Base-by-base conservation (phyloP, 331 rosid genomes). In the Rhamnella rubrinervis region DNA sequence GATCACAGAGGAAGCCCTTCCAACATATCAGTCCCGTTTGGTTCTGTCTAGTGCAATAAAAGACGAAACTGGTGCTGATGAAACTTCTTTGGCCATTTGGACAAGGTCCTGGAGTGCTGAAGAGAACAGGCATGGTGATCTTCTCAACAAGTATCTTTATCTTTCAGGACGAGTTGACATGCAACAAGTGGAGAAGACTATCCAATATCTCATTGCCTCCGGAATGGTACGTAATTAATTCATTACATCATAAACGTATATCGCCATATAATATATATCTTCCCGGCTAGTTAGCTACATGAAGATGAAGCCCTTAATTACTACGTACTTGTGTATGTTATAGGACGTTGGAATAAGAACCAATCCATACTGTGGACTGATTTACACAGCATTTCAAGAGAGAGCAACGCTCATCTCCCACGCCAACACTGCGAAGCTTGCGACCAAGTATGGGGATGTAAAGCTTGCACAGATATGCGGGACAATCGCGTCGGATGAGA, bases 131-230 rank as follows among this genome's bases (percentile, higher is more conserved):
- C 72, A 68, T 16, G 72, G 72, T 6, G 72, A 68, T 17, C 72
- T 68, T 21, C 72, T 68, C 39, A 68, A 55, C 55, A 55, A 41
- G 53, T 68, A 68, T 8, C 72, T 68, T 39, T 68, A 53, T 16
- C 72, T 68, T 18, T 68, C 72, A 18, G 72, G 63, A 8, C 63
- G 72, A 40, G 72, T 68, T 14, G 72, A 68, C 72, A 68, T 68
- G 64, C 38, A 57, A 8, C 63, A 40, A 57, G 63, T 68, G 1
- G 72, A 68, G 72, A 57, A 19, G 10, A 68, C 72, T 7, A 16
- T 68, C 25, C 72, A 68, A 17, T 41, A 41, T 18, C 63, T 68
- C 53, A 68, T 68, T 56, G 55, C 46, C 5, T 19, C 63, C 0
- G 72, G 72, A 55, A 21, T 38, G 72, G 72, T 68, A 55, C 11